Evolutionary conservation across 2,329 filamentous ascomycete genomes (phyloP), one percentile per base, ranked within the genome.

Genomic region (Fusarium euwallaceae): DNA sequence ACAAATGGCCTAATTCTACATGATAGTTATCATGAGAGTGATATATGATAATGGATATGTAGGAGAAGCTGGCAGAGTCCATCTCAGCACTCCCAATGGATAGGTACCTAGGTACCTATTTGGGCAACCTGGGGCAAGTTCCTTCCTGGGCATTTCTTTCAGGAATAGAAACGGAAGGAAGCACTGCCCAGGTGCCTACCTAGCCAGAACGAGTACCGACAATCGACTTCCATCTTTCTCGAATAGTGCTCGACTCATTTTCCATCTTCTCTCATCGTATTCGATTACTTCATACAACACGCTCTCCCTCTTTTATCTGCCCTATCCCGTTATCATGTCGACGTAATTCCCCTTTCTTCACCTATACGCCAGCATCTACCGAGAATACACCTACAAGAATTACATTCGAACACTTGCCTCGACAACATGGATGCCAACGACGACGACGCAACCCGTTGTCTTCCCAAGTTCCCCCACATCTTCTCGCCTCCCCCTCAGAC

Each of bases 401-500:
- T 53, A 32, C 17, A 29, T 22, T n/a, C 32, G n/a, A 37, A 14
- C 20, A 39, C 16, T 61, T 48, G 51, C 32, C 32, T 70, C 22
- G 27, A 62, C 36, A 62, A 39, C 22, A 78, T 78, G 70, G 78
- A 72, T 78, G 71, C 63, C 48, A 29, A 75, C 22, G 55, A 67
- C 20, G 64, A 72, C 20, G 56, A 72, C 37, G 64, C 51, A 12
- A 43, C 56, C 5, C 66, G 67, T 32, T 78, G 70, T 20, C 75
- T 78, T 48, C 72, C 77, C 37, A 76, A 63, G 14, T 67, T 73
- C 6, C 73, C 76, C 5, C 73, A 65, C 27, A 62, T 72, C 27
- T 76, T 76, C 12, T 61, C 68, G 17, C 36, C 64, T 14, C 41
- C 71, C 11, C n/a, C 27, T 37, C 67, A 70, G 14, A 16, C 61